These are phyloP conservation scores for Endoconidiophora polonica DNA, from an alignment of 2,329 filamentous ascomycete genomes.

Conservation along the genomic window DNA sequence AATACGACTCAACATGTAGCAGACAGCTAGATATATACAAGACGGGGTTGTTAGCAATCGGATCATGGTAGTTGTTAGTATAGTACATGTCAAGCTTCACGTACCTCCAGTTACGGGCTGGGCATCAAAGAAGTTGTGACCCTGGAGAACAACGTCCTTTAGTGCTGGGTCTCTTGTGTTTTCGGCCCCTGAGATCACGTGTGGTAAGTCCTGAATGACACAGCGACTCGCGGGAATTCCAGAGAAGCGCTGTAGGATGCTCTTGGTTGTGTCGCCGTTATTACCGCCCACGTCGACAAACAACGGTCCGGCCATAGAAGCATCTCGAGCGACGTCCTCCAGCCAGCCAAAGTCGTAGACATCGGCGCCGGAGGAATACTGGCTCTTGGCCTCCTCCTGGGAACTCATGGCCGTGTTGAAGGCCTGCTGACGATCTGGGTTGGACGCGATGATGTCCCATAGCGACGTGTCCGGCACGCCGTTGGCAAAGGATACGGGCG, in stretches of 20 bases:
- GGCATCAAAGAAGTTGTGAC: slow-evolving; percentile 19
- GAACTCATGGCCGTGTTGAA: slow-evolving; percentile 19
- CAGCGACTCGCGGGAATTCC: slow-evolving; percentile 18
- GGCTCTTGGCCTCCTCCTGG: not conserved
- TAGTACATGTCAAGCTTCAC: not conserved
- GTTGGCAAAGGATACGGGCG: slow-evolving; percentile 18
- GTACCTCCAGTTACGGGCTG: slow-evolving; percentile 20
- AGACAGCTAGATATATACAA: slow-evolving; percentile 15
- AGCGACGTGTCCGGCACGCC: slow-evolving; percentile 19
- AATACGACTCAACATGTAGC: slow-evolving; percentile 23
- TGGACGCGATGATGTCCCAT: slow-evolving; percentile 19
- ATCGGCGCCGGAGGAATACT: slow-evolving; percentile 13
- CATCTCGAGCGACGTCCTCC: slow-evolving; percentile 6
- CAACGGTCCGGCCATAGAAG: slow-evolving; percentile 12
- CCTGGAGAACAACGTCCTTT: slow-evolving; percentile 14
- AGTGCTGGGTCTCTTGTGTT: slow-evolving; percentile 13
- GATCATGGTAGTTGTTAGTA: too few species aligned
- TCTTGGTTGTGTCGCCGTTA: slow-evolving; percentile 18
- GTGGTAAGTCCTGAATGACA: slow-evolving; percentile 19
- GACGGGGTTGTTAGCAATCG: not conserved
- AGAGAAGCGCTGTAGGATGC: slow-evolving; percentile 16
- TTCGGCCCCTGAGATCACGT: slow-evolving; percentile 18
- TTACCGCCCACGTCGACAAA: slow-evolving; percentile 23
- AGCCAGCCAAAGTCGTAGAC: slow-evolving; percentile 11
- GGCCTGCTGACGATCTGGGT: slow-evolving; percentile 16